These are phyloP conservation scores for Fraxinus sp. DNA, from an alignment of 305 asterid genomes.

Conservation along the genomic window DNA sequence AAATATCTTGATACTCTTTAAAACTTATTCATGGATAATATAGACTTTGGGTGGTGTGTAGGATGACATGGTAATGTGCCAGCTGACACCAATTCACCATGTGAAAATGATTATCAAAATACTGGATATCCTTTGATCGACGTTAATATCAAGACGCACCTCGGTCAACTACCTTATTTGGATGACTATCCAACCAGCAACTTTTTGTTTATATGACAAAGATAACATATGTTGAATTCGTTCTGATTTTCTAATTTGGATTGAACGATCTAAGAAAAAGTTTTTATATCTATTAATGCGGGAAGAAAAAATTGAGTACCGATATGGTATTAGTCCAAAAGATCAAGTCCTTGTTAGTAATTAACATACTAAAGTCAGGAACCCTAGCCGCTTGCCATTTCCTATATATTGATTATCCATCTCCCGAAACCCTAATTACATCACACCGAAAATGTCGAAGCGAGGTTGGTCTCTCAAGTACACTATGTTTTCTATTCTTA, in stretches of 20 bases:
- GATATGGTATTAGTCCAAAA: not conserved
- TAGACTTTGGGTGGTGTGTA: not conserved
- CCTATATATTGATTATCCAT: not conserved
- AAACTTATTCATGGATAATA: not conserved
- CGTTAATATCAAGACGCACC: not conserved
- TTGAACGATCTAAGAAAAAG: not conserved
- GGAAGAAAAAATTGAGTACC: not conserved
- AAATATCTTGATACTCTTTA: too few species aligned
- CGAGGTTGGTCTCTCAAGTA: constrained; percentile 28
- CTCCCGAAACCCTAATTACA: not conserved
- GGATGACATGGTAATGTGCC: not conserved
- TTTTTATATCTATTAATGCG: not conserved
- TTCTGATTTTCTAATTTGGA: not conserved
- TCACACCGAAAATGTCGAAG: constrained; percentile 40
- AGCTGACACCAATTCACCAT: not conserved
- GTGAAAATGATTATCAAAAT: too few species aligned
- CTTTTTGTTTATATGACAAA: not conserved
- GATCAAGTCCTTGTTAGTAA: not conserved
- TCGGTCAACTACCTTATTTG: too few species aligned
- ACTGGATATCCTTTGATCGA: not conserved
- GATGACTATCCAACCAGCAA: too few species aligned
- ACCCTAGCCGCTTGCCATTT: not conserved
- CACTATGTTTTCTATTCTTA: not conserved
- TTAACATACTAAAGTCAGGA: not conserved
- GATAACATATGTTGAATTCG: too few species aligned